A percentile compares a stretch with the other conserved stretches of the same genome.
Conservation (phyloP, 2,329 filamentous ascomycete species). For the Aschersonia sp. region DNA sequence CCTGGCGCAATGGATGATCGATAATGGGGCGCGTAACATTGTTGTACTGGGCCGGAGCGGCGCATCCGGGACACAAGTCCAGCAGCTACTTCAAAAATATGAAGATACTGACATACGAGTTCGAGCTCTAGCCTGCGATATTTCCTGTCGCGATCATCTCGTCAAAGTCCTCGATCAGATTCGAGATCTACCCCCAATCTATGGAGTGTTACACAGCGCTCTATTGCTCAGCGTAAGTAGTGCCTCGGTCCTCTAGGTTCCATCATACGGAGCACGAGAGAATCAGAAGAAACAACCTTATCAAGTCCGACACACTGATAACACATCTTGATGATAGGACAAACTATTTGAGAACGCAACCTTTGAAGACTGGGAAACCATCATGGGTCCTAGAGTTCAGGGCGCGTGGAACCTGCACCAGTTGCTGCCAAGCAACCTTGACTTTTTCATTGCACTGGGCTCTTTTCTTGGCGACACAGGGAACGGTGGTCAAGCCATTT, state of each 20-base stretch:
- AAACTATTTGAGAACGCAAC: conserved; percentile 19
- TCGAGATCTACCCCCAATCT: conserved; percentile 10
- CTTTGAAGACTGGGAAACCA: conserved; percentile 16
- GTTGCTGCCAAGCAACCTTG: conserved; percentile 10
- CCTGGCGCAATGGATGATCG: conserved; percentile 3
- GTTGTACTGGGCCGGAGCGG: conserved; percentile 2
- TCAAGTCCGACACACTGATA: too few relatives aligned
- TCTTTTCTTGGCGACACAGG: conserved; percentile 26
- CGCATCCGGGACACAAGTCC: conserved; percentile 3
- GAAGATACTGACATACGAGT: conserved; percentile 15
- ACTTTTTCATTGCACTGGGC: conserved; percentile 30
- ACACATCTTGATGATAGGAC: conserved; percentile 9
- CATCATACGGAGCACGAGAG: too few relatives aligned
- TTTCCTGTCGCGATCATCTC: conserved; percentile 16
- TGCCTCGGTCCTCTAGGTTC: neutral
- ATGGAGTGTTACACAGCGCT: conserved; percentile 14
- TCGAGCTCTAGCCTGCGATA: conserved; percentile 21
- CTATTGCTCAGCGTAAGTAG: conserved; percentile 20
- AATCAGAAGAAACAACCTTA: neutral
- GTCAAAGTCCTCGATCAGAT: conserved; percentile 1
- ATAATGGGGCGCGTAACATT: conserved; percentile 2
- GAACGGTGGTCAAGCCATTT: conserved; percentile 34
- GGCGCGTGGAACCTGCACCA: conserved; percentile 26
- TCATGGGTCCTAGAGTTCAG: conserved; percentile 19
- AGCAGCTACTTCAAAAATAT: conserved; percentile 1